These are phyloP conservation scores for Hawksworthiomyces lignivorus DNA, from an alignment of 2,329 filamentous ascomycete species.

Conservation along the genomic window DNA sequence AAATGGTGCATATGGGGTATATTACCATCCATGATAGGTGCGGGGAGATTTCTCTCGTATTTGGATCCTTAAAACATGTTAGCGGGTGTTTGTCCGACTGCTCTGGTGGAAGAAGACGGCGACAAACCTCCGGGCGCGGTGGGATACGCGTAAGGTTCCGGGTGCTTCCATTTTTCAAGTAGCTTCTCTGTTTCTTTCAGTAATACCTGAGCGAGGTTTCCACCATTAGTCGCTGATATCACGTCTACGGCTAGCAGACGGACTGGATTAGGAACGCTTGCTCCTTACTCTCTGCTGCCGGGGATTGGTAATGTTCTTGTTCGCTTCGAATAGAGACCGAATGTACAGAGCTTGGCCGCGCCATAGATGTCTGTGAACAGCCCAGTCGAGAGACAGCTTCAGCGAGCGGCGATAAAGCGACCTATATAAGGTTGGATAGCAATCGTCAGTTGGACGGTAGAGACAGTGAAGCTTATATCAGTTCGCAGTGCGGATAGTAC, in stretches of 20 bases:
- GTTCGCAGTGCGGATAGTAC: background rate
- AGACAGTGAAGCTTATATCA: too few species aligned
- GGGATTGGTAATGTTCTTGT: conserved; percentile 75
- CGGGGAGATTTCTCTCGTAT: conserved; percentile 87
- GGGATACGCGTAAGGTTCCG: conserved; percentile 82
- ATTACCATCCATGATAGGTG: conserved; percentile 74
- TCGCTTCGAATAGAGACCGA: conserved; percentile 88
- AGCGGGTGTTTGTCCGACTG: too few species aligned
- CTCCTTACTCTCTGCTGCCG: conserved; percentile 71
- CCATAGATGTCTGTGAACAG: conserved; percentile 87
- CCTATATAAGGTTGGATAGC: too few species aligned
- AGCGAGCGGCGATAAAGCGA: conserved; percentile 86
- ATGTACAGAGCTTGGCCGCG: conserved; percentile 95
- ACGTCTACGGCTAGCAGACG: too few species aligned
- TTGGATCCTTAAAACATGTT: conserved; percentile 62
- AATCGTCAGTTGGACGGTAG: too few species aligned
- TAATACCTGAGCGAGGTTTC: conserved; percentile 52
- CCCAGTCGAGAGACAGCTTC: conserved; percentile 92
- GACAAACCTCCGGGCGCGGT: conserved; percentile 86
- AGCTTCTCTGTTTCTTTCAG: conserved; percentile 82
- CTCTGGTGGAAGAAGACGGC: background rate
- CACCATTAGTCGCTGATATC: conserved; percentile 8
- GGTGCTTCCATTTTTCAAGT: conserved; percentile 93
- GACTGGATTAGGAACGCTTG: too few species aligned
- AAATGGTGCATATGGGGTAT: too few species aligned